A percentile compares a stretch with the other conserved stretches of the same genome.
phyloP scores from a whole-genome alignment of 2,329 filamentous ascomycete genomes.

The Nemania diffusa region DNA sequence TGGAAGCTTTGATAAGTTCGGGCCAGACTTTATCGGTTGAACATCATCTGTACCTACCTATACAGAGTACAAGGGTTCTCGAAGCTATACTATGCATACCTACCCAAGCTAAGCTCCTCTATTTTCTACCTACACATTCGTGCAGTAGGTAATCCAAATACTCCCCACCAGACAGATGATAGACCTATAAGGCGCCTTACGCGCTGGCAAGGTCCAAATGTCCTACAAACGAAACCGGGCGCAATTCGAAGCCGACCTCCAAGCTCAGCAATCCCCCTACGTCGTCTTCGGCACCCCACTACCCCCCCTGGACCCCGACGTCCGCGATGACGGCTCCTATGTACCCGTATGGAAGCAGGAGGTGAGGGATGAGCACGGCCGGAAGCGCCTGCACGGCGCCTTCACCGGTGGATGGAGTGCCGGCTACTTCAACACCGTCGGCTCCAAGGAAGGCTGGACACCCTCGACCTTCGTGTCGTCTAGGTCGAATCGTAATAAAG shows the following conservation, averaged over 20 bases:
- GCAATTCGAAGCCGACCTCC: constrained; percentile 79
- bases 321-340: constrained; percentile 90
- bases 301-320: constrained; percentile 77
- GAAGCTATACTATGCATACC: neutral
- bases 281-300: constrained; percentile 86
- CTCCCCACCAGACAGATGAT: constrained; percentile 21
- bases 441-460: constrained; percentile 97
- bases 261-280: constrained; percentile 75
- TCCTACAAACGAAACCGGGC: constrained; percentile 82
- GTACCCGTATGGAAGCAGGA: constrained; percentile 99
- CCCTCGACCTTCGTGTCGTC: constrained; percentile 93
- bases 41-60: neutral
- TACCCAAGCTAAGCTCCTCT: neutral
- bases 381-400: constrained; percentile 91
- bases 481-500: constrained; percentile 77
- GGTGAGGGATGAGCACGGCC: constrained; percentile 89
- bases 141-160: neutral
- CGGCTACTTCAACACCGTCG: constrained; percentile 98
- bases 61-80: neutral
- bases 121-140: neutral
- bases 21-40: neutral
- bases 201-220: constrained; percentile 60
- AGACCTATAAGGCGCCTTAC: constrained; percentile 20
- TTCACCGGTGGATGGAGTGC: constrained; percentile 98
- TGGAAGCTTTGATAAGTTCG: neutral